Evolutionary conservation across 73 alveolate genomes (phyloP).

Genomic region (Symbiodinium natans): DNA sequence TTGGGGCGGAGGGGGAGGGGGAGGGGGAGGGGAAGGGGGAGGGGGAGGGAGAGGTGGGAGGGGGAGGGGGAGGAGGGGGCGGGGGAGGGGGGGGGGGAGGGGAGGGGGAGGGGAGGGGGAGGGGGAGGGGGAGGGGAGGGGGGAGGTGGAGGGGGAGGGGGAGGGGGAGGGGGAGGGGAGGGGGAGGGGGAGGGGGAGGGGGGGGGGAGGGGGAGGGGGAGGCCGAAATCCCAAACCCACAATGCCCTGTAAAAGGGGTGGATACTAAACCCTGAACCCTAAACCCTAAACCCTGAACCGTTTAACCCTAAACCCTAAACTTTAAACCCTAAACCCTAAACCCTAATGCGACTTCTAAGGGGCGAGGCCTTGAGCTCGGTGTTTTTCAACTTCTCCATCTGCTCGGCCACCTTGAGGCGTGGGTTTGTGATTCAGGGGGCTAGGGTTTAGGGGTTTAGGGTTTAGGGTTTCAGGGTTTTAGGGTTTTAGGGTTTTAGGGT

Average conservation of each 20-base stretch:
- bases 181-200: background rate
- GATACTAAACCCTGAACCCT: background rate
- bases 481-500: no score
- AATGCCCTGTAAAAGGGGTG: background rate
- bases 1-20: background rate
- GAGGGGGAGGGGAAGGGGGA: background rate
- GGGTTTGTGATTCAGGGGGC: background rate
- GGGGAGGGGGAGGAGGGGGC: background rate
- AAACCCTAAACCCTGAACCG: background rate
- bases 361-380: constrained; percentile 36
- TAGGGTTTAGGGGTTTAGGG: background rate
- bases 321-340: background rate
- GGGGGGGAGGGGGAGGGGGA: background rate
- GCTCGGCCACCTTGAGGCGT: constrained; percentile 44
- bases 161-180: background rate
- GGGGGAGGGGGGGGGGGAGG: background rate
- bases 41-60: background rate
- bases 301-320: background rate
- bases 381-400: constrained; percentile 90
- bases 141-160: background rate
- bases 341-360: background rate
- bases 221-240: background rate
- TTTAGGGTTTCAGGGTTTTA: background rate
- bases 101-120: background rate
- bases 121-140: background rate